Base-by-base conservation (phyloP, 768 basidiomycete species). In the Kwoniella dendrophila region DNA sequence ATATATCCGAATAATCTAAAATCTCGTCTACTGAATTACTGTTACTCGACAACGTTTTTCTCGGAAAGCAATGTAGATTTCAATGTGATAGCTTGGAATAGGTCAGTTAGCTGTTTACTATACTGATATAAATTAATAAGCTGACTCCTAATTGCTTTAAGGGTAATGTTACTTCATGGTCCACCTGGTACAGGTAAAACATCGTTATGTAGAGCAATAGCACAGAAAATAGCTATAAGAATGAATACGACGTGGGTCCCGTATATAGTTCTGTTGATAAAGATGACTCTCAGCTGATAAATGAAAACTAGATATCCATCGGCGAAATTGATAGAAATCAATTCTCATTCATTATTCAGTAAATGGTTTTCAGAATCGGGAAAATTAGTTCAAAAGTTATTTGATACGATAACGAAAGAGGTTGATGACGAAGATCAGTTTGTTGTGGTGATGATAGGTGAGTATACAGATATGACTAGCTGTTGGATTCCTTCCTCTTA, bases 291-390 rank as follows among this genome's bases (percentile, higher is more conserved):
- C 45, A 48, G 45, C 54, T 22, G 3, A n/a, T 56, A 1, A 30
- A 32, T 3, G 4, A 30, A 20, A 16, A 0, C 22, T 69, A 95
- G 93, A 27, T 99, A 96, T 76, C 82, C 88, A 0, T 85, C 90
- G 78, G 85, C 91, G 34, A 89, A 92, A 47, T 82, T 99, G 11
- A 84, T 99, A 45, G 96, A 99, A 78, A 96, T 99, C 73, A 98
- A 98, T 76, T 94, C 96, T 0, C 96, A 98, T 80, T 97, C 94
- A 1, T 84, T 99, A 16, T 98, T 99, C 78, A 94, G 92, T 16
- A 90, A 93, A 70, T 99, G 96, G 95, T 99, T 98, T 80, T 97
- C 94, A 0, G 96, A 99, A 76, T 96, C 93, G 0, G 96, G 96
- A 16, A 99, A 99, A 78, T 86, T 99, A 29, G 96, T 99, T 1